Evolutionary conservation across 192 early-diverging fungal species (phyloP), one percentile per base, ranked within the genome.

Genomic region (Geranomyces michiganensis): DNA sequence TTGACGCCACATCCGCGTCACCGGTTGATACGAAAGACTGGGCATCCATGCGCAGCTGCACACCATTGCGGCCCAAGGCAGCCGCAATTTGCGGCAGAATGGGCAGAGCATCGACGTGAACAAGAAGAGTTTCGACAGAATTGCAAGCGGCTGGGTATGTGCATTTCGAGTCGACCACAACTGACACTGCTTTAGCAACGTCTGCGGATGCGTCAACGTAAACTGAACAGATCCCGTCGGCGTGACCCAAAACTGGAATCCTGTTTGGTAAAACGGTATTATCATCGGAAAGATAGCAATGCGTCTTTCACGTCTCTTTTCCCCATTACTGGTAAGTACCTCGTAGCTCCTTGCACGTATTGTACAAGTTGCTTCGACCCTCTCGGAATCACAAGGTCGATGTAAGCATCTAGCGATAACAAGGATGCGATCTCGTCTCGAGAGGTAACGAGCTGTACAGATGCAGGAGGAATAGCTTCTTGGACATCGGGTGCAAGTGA

Each of bases 181-280:
- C 83, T 24, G 85, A 82, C 26, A 87, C 73, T 13, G 94, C 93
- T 74, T 92, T 93, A 5, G 76, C 73, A n/a, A 87, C 67, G 71
- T 96, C 92, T 29, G 94, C 91, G 17, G 84, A 79, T 61, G 88
- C 87, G 78, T 97, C 96, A 31, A 99, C 73, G 76, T 88, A 99
- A 6, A 92, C 87, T 8, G 94, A 90, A 84, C 97, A 99, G 49
- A 99, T 77, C 24, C 97, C 97, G 80, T 99, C 97, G 32, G 97
- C 97, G 73, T 99, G 97, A 49, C 97, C 97, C 30, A 99, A 85
- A n/a, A 99, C 97, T 29, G 97, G 97, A 68, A 99, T 99, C 59
- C 97, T 92, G 75, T 17, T 24, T 13, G 30, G 29, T 6, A 47
- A 49, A 53, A 53, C 7, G 7, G 24, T 15, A 17, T 3, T 4